Evolutionary conservation across 768 basidiomycete genomes (phyloP).

Genomic region (Rhodotorula sphaerocarpa): DNA sequence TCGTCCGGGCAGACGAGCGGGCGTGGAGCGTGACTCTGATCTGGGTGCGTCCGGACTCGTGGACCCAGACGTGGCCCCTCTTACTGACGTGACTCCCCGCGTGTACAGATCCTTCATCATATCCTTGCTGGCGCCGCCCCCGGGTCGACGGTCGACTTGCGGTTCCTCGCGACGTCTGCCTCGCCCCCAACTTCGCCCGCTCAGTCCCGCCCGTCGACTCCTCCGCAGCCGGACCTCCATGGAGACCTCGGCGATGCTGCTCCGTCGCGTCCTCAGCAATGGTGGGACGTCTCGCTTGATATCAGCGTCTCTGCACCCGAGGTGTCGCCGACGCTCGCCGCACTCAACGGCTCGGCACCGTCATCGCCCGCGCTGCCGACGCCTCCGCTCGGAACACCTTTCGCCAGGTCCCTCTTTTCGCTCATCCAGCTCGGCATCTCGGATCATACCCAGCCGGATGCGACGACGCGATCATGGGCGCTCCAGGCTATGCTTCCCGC

Average conservation of each 20-base stretch:
- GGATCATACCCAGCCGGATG: neutral
- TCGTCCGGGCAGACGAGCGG: slow-evolving; percentile 31
- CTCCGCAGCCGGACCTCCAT: neutral
- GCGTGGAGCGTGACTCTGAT: slow-evolving; percentile 31
- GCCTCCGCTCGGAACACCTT: slow-evolving; percentile 17
- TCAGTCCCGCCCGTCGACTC: neutral
- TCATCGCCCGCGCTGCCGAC: neutral
- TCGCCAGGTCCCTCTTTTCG: slow-evolving; percentile 17
- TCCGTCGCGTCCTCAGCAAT: slow-evolving; percentile 1
- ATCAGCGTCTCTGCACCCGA: slow-evolving; percentile 3
- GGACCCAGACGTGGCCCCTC: too few species aligned
- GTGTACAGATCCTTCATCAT: slow-evolving; percentile 21
- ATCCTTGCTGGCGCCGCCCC: slow-evolving; percentile 21
- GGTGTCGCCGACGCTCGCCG: neutral
- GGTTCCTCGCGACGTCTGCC: slow-evolving; percentile 24
- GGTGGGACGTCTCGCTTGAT: slow-evolving; percentile 34
- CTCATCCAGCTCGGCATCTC: slow-evolving; percentile 14
- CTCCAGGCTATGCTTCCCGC: slow-evolving; percentile 26
- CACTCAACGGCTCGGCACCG: neutral
- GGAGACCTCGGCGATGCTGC: neutral
- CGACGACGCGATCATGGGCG: slow-evolving; percentile 14
- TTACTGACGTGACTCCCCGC: neutral
- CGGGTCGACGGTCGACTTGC: slow-evolving; percentile 28
- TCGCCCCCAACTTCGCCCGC: neutral
- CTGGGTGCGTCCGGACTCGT: slow-evolving; percentile 14